A percentile compares a stretch with the other conserved stretches of the same genome.
phyloP scores from a whole-genome alignment of 179 eudicot species.

The Gypsophila paniculata region DNA sequence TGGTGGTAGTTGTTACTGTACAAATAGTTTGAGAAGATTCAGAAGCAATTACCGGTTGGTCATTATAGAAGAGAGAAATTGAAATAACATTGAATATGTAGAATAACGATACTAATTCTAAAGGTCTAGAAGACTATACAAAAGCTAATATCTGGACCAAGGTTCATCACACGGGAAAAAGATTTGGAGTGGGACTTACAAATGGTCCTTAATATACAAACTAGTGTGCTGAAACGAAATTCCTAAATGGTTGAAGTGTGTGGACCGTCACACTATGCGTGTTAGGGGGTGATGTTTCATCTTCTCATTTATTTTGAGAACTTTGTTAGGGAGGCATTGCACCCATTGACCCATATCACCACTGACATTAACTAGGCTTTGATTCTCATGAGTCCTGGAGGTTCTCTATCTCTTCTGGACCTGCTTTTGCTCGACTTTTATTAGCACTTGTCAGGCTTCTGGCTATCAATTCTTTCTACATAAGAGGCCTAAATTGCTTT shows the following conservation, averaged over 20 bases:
- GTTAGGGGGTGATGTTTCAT: not conserved
- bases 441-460: not conserved
- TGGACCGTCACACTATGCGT: not conserved
- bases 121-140: no score
- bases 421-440: not conserved
- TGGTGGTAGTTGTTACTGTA: no score
- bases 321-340: not conserved
- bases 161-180: no score
- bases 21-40: no score
- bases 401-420: not conserved
- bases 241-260: no score
- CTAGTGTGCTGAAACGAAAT: no score
- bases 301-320: not conserved
- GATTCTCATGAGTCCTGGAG: not conserved
- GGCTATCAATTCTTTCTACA: conserved; percentile 4
- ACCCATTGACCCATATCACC: conserved; percentile 2
- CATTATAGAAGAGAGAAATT: conserved; percentile 11
- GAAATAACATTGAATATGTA: not conserved
- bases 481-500: not conserved
- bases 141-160: no score
- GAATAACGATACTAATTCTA: no score
- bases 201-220: no score
- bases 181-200: no score
- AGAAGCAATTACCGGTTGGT: not conserved
- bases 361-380: not conserved